Base-by-base conservation (phyloP, 2,329 filamentous ascomycete species). In the Fusarium sp. region DNA sequence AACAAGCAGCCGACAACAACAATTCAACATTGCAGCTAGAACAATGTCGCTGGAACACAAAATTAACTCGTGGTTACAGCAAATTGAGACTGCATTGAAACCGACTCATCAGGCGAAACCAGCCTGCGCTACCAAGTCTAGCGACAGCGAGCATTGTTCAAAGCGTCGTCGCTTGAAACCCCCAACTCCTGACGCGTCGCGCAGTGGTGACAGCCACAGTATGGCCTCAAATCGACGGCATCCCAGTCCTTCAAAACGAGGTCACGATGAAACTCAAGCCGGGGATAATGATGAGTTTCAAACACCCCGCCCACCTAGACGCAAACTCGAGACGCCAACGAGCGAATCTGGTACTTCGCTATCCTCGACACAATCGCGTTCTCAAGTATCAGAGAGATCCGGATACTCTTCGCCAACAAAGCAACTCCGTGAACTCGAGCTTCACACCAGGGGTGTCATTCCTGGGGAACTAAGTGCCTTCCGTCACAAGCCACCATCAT, bases 281-380 rank as follows among this genome's bases (percentile, higher is more conserved):
- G 33, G 38, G 59, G 41, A 39, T n/a, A 11, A 39, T 42, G 49
- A 55, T 49, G 59, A 15, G 33, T 56, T 36, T 13, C 42, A 68
- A 31, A 65, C 65, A 25, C 61, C 65, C 33, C 62, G 57, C 5
- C 38, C 50, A 15, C 15, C 29, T 11, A 41, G 50, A 42, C 38
- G 31, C 27, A 44, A 25, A 25, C 25, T 46, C 15, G 45, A 33
- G 39, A 55, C 54, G 7, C 62, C 65, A 3, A 68, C 49, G 36
- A 68, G 47, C 7, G 65, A 61, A 39, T 68, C 65, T 25, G 25
- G 38, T 47, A 47, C 35, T 15, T 68, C 65, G 4, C 41, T 68
- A 11, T 13, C 62, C 2, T 62, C 59, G 15, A 27, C 59, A 11
- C 31, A 33, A 47, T 62, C 59, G 18, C 35, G 20, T 5, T 56